Conservation (phyloP, 2,329 filamentous ascomycete genomes). For the Cladophialophora psammophila region DNA sequence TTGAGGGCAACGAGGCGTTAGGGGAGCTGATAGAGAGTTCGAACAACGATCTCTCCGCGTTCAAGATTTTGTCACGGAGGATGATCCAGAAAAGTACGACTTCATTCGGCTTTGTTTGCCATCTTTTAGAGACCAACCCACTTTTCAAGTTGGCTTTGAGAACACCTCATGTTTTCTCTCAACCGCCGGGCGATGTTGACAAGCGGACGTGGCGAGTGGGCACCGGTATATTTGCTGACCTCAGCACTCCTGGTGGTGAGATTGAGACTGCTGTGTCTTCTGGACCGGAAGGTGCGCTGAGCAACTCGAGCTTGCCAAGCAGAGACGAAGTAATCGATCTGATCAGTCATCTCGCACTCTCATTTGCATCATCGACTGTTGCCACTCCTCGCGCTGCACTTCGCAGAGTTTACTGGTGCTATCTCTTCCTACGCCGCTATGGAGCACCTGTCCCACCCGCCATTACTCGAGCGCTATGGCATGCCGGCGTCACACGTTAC, state of each 20-base stretch:
- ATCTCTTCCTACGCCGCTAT: conserved; percentile 53
- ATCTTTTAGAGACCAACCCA: conserved; percentile 39
- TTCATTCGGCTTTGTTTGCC: conserved; percentile 35
- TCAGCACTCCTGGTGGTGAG: not conserved
- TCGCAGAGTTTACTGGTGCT: conserved; percentile 57
- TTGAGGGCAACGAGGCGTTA: conserved; percentile 13
- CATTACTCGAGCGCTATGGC: conserved; percentile 59
- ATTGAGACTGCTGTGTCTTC: not conserved
- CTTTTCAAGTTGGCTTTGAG: conserved; percentile 19
- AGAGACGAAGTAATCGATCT: conserved; percentile 27
- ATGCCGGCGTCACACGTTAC: conserved; percentile 56
- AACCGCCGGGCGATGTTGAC: not conserved
- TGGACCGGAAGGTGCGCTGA: not conserved
- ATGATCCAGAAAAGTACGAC: conserved; percentile 43
- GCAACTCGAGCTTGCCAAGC: not conserved
- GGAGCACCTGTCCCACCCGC: conserved; percentile 52
- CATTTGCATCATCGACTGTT: conserved; percentile 30
- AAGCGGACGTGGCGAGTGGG: not conserved
- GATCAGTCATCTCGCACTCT: conserved; percentile 33
- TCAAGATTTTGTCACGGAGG: conserved; percentile 23
- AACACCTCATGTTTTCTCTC: conserved; percentile 6
- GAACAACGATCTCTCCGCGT: conserved; percentile 13
- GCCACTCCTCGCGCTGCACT: conserved; percentile 50
- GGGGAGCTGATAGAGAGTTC: conserved; percentile 18
- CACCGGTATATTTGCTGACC: not conserved